Evolutionary conservation across 768 basidiomycete species (phyloP).

Genomic region (Roridomyces roridus): DNA sequence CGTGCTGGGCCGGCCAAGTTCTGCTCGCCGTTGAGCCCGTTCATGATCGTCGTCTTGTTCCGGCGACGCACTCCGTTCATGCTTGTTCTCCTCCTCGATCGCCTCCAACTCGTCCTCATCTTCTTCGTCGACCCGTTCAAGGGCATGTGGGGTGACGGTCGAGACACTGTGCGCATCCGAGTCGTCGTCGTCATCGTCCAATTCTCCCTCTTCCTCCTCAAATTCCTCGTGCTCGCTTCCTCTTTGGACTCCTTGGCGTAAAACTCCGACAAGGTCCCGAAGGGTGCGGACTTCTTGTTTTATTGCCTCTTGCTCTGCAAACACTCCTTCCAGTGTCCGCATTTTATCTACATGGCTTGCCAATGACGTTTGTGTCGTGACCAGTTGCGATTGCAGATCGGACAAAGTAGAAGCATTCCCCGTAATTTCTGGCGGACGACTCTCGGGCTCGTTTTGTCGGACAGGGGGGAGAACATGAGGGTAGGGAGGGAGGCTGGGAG

Average conservation of each 20-base stretch:
- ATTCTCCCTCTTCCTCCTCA: constrained; percentile 40
- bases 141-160: constrained; percentile 72
- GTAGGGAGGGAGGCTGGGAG: constrained; percentile 65
- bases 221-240: constrained; percentile 20
- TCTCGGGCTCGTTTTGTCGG: constrained; percentile 39
- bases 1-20: constrained; percentile 75
- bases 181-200: constrained; percentile 70
- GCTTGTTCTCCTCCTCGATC: no score
- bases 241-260: constrained; percentile 14
- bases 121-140: constrained; percentile 52
- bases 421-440: constrained; percentile 27
- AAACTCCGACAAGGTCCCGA: constrained; percentile 60
- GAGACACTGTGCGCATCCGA: constrained; percentile 75
- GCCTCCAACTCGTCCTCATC: constrained; percentile 6
- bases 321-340: constrained; percentile 78
- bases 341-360: constrained; percentile 82
- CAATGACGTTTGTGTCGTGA: constrained; percentile 82
- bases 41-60: constrained; percentile 47
- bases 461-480: constrained; percentile 73
- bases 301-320: constrained; percentile 85
- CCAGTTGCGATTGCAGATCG: constrained; percentile 82
- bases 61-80: background rate
- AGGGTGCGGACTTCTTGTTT: constrained; percentile 78
- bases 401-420: constrained; percentile 38
- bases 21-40: constrained; percentile 56